Percentiles rank a stretch among this genome's conserved stretches.
These are phyloP conservation scores for Suillus fuscotomentosus DNA, from an alignment of 768 basidiomycete species.

Conservation along the genomic window DNA sequence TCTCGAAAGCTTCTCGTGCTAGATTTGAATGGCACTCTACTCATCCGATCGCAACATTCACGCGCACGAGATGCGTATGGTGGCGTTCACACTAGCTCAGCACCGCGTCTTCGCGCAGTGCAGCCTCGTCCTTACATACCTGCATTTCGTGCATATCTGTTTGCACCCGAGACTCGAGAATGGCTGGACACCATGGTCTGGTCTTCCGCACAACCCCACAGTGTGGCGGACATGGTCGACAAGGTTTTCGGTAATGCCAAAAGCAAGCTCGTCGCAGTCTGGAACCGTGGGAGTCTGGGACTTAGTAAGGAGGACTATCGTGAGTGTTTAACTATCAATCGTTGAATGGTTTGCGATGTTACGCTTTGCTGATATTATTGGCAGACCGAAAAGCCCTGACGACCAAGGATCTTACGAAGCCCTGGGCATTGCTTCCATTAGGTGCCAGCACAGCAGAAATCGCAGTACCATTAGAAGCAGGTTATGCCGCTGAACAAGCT, in stretches of 20 bases:
- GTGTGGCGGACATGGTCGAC: constrained; percentile 72
- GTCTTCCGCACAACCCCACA: constrained; percentile 84
- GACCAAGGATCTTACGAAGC: constrained; percentile 71
- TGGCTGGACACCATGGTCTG: constrained; percentile 89
- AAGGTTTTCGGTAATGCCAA: constrained; percentile 49
- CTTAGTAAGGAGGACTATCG: constrained; percentile 60
- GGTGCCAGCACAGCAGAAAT: constrained; percentile 4
- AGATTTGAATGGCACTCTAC: constrained; percentile 74
- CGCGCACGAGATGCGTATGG: constrained; percentile 15
- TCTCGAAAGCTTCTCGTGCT: constrained; percentile 68
- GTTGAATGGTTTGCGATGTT: not conserved
- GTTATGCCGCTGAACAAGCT: not conserved
- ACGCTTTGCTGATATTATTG: not conserved
- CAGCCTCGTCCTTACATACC: constrained; percentile 67
- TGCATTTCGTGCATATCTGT: constrained; percentile 61
- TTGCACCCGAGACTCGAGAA: constrained; percentile 51
- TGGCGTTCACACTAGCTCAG: not conserved
- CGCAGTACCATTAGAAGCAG: not conserved
- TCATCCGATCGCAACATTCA: constrained; percentile 52
- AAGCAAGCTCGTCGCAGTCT: constrained; percentile 55
- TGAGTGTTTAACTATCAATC: constrained; percentile 40
- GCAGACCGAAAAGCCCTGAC: constrained; percentile 38
- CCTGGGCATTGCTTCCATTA: constrained; percentile 52
- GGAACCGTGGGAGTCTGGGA: constrained; percentile 80
- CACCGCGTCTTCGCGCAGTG: constrained; percentile 34